Evolutionary conservation across 257 asterid genomes (phyloP).

Genomic region (Penstemon eatonii): DNA sequence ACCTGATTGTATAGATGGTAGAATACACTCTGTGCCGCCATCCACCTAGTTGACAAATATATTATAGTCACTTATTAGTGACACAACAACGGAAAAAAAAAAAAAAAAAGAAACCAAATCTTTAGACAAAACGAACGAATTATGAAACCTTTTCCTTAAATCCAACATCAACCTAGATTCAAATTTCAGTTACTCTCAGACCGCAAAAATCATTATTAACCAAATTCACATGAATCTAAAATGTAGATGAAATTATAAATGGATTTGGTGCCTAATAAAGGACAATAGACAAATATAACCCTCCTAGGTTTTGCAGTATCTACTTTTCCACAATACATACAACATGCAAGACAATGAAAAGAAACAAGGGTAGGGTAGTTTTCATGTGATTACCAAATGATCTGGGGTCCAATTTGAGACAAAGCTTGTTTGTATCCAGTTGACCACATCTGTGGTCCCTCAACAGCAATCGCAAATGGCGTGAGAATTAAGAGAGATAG

Average conservation of each 20-base stretch:
- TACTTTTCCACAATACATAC: no score
- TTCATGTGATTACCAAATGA: constrained; percentile 67
- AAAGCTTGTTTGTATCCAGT: constrained; percentile 65
- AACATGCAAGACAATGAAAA: not conserved
- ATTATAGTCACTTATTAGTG: constrained; percentile 7
- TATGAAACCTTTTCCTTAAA: no score
- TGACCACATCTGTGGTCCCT: constrained; percentile 96
- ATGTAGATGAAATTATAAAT: no score
- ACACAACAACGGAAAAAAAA: constrained; percentile 8
- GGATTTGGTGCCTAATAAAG: no score
- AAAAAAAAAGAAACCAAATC: not conserved
- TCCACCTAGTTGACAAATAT: constrained; percentile 64
- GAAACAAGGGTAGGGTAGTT: constrained; percentile 23
- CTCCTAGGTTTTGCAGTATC: no score
- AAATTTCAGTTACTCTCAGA: not conserved
- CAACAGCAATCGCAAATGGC: constrained; percentile 95
- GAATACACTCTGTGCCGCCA: constrained; percentile 89
- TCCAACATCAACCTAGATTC: constrained; percentile 3
- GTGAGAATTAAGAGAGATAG: constrained; percentile 79
- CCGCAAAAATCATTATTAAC: no score
- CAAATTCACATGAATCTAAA: no score
- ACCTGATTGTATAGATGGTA: constrained; percentile 97
- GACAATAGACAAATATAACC: no score
- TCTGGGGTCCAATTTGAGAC: constrained; percentile 81
- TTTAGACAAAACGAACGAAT: constrained; percentile 4